Evolutionary conservation across 208 protist genomes (phyloP).

Genomic region (Wallacemonas sp.): DNA sequence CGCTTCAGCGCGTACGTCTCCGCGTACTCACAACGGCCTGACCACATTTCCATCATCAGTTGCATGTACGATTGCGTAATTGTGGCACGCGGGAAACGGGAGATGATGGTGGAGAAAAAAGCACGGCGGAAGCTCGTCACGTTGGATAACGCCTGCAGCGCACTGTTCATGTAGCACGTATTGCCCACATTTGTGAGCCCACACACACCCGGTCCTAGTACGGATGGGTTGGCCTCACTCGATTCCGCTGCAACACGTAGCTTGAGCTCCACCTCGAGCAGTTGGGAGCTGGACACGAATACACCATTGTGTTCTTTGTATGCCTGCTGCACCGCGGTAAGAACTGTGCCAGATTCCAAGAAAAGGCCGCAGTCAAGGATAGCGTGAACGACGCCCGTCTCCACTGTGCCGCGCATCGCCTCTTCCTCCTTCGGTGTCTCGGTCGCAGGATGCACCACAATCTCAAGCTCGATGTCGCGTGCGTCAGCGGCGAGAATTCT

Average conservation of each 20-base stretch:
- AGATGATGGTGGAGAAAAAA: slow-evolving; percentile 64
- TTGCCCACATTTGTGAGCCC: slow-evolving; percentile 90
- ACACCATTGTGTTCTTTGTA: background rate
- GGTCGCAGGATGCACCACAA: background rate
- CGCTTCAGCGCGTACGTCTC: slow-evolving; percentile 61
- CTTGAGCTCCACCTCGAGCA: background rate
- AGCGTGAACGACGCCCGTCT: background rate
- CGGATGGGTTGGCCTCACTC: background rate
- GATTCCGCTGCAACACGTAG: background rate
- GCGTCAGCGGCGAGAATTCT: background rate
- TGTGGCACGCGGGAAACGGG: slow-evolving; percentile 44
- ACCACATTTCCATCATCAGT: slow-evolving; percentile 67
- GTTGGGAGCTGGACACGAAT: background rate
- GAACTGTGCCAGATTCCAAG: background rate
- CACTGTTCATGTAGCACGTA: slow-evolving; percentile 94
- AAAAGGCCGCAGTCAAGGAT: background rate
- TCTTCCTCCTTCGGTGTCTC: background rate
- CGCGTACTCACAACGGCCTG: slow-evolving; percentile 36
- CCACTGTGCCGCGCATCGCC: background rate
- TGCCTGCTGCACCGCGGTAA: background rate
- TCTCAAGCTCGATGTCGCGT: background rate
- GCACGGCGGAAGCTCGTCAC: slow-evolving; percentile 66
- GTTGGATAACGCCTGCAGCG: slow-evolving; percentile 88
- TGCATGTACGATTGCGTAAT: slow-evolving; percentile 48
- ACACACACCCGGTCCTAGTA: slow-evolving; percentile 55